Base-by-base conservation (phyloP, 1,284 basidiomycete genomes). In the Cryptococcus sp. region DNA sequence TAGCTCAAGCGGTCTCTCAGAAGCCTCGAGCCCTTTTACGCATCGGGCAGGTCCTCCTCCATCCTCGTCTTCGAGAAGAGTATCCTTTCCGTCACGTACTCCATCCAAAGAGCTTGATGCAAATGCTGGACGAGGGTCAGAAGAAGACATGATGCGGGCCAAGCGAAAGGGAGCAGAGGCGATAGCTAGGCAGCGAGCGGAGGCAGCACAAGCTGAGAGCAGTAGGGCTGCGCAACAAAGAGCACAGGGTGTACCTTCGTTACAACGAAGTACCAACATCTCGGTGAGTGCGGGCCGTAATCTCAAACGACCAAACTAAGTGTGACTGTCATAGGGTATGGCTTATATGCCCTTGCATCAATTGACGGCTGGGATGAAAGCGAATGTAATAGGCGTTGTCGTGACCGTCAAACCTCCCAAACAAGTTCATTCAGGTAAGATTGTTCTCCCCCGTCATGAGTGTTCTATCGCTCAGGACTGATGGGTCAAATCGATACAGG, bases 351-450 rank as follows among this genome's bases (percentile, higher is more conserved):
- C 16, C 7, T 29, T 34, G 19, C 23, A 34, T n/a, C 3, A 41
- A 5, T 26, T 66, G 17, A 10, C 3, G 1, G 1, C 10, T 1
- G 29, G 23, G 6, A 37, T 13, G 8, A 25, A 3, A 1, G 39
- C 43, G 11, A 59, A 66, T 44, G 25, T 63, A 7, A 52, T 63
- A 37, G 64, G 60, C 4, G 46, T 67, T 2, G 50, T 69, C n/a
- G 49, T 55, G 1, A 37, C 52, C 13, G 44, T 47, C 15, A 50
- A 40, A 25, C 38, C 45, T n/a, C 29, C 50, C 20, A 46, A 53
- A 25, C 29, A 34, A 13, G 29, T 34, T 34, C 29, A 34, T 10
- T 34, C 29, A 34, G 29, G 29, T 34, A 34, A 34, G 13, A 13
- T 13, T 34, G 13, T 34, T 2, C 3, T 34, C 8, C 2, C 29